A percentile compares a stretch with the other conserved stretches of the same genome.
Conservation (phyloP, 2,329 filamentous ascomycete species). For the Pseudopithomyces chartarum region DNA sequence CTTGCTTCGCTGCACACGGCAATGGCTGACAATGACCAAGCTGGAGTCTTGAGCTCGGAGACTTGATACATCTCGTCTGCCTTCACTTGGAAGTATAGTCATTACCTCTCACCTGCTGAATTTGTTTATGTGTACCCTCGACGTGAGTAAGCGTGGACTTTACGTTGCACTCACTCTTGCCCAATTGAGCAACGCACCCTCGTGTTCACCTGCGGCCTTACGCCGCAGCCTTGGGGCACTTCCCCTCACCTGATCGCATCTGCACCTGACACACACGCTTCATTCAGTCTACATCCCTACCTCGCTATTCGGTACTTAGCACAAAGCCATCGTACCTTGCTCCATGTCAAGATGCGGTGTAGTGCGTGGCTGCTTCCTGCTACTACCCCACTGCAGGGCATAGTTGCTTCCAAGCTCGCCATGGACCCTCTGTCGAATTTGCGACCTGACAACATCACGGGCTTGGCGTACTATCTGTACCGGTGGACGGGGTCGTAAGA, state of each 20-base stretch:
- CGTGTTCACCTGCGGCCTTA: neutral
- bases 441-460: constrained; percentile 5
- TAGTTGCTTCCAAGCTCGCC: neutral
- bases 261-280: neutral
- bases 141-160: neutral
- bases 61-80: too few species aligned
- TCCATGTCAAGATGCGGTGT: neutral
- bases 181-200: neutral
- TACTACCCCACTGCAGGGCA: neutral
- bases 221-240: neutral
- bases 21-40: neutral
- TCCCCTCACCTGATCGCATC: neutral
- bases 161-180: neutral
- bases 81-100: too few species aligned
- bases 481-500: constrained; percentile 4
- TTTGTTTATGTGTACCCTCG: neutral
- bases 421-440: constrained; percentile 6
- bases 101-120: too few species aligned
- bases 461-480: constrained; percentile 7
- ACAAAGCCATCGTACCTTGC: neutral
- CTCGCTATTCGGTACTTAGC: neutral
- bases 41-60: neutral
- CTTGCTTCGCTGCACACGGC: neutral
- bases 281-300: too few species aligned
- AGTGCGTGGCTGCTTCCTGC: constrained; percentile 1